Evolutionary conservation across 768 basidiomycete genomes (phyloP).

Genomic region (Suillus fuscotomentosus): DNA sequence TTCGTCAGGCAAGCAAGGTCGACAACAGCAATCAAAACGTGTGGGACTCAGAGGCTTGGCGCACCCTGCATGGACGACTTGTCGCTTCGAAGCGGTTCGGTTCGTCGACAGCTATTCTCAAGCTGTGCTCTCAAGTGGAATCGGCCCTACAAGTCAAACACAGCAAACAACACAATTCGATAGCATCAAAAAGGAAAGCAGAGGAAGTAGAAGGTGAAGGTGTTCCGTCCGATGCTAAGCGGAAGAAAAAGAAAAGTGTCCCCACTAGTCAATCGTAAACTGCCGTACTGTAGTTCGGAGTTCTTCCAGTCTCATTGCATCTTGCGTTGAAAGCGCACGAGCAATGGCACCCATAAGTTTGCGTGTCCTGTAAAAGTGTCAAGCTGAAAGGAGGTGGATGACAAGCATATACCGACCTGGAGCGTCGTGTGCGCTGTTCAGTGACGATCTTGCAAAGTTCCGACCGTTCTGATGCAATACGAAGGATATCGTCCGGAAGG

Average conservation of each 20-base stretch:
- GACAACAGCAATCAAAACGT: constrained; percentile 24
- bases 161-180: constrained; percentile 28
- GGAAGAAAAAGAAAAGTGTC: constrained; percentile 45
- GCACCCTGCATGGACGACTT: constrained; percentile 45
- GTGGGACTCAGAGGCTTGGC: constrained; percentile 68
- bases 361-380: not conserved
- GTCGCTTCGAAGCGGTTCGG: constrained; percentile 57
- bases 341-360: not conserved
- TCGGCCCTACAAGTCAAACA: constrained; percentile 10
- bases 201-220: constrained; percentile 27
- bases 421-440: constrained; percentile 45
- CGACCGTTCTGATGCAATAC: constrained; percentile 55
- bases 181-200: constrained; percentile 40
- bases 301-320: constrained; percentile 18
- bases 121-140: constrained; percentile 64
- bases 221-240: constrained; percentile 38
- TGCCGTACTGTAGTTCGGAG: constrained; percentile 17
- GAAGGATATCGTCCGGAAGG: constrained; percentile 68
- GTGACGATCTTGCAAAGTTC: constrained; percentile 53
- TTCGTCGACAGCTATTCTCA: constrained; percentile 56
- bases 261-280: not conserved
- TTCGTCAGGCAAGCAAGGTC: constrained; percentile 62
- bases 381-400: not conserved
- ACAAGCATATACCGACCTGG: constrained; percentile 38
- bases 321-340: constrained; percentile 6